phyloP scores from a whole-genome alignment of 441 rosid species.

The Theobroma grandiflorum region DNA sequence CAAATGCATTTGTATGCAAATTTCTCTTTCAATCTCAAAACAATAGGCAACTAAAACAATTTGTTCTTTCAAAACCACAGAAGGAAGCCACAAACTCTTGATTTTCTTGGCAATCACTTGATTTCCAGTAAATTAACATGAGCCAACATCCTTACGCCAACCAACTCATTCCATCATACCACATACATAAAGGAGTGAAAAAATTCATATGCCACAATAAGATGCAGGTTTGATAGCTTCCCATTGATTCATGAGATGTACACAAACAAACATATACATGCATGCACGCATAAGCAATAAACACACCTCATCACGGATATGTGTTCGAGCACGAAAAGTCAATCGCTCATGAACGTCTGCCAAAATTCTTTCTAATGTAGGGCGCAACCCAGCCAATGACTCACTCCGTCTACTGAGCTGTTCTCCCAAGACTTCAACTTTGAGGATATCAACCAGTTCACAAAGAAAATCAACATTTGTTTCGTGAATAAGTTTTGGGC shows the following conservation, averaged over 20 bases:
- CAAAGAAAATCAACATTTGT: slow-evolving; percentile 89
- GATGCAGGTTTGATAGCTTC: not conserved
- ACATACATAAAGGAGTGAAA: not conserved
- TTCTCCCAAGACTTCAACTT: slow-evolving; percentile 94
- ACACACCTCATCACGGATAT: slow-evolving; percentile 91
- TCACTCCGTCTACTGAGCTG: slow-evolving; percentile 81
- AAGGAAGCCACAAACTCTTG: not conserved
- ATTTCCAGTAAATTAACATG: slow-evolving; percentile 1
- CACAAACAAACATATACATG: not conserved
- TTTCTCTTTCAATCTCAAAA: slow-evolving; percentile 12
- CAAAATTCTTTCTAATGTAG: slow-evolving; percentile 90
- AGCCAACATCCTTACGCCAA: not conserved
- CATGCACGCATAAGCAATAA: not conserved
- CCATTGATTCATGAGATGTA: not conserved
- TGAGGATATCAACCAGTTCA: slow-evolving; percentile 93
- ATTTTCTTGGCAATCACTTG: not conserved
- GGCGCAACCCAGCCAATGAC: slow-evolving; percentile 83
- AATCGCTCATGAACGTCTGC: slow-evolving; percentile 93
- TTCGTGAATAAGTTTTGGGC: slow-evolving; percentile 95
- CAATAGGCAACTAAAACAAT: not conserved
- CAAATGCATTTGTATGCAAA: slow-evolving; percentile 1
- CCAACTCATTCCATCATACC: slow-evolving; percentile 13
- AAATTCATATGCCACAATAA: slow-evolving; percentile 1
- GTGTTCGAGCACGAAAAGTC: slow-evolving; percentile 96
- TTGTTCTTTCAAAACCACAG: slow-evolving; percentile 19